These are phyloP conservation scores for Pistacia vera DNA, from an alignment of 345 rosid species.

Conservation along the genomic window DNA sequence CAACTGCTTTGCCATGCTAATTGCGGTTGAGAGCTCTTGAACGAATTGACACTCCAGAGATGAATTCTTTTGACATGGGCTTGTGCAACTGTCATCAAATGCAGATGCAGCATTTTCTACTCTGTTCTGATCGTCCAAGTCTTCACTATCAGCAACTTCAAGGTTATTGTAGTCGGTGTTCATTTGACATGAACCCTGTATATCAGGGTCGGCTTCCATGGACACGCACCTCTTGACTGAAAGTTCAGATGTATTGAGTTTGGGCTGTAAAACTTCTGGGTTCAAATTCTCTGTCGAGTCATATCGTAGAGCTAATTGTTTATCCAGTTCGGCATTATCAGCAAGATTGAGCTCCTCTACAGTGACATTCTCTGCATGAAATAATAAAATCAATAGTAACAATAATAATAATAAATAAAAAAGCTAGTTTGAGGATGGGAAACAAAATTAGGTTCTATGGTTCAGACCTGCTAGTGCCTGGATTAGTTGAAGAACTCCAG, in stretches of 20 bases:
- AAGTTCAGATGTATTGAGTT: constrained; percentile 25
- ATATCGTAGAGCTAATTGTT: constrained; percentile 22
- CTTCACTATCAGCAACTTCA: constrained; percentile 94
- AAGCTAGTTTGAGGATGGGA: not conserved
- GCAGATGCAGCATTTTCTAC: constrained; percentile 41
- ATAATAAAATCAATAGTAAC: constrained; percentile 9
- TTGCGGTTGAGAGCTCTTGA: constrained; percentile 59
- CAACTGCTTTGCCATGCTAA: constrained; percentile 62
- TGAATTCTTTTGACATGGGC: constrained; percentile 48
- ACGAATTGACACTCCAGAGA: constrained; percentile 37
- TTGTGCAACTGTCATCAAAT: constrained; percentile 44
- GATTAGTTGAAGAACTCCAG: constrained; percentile 63
- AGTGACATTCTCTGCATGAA: constrained; percentile 54
- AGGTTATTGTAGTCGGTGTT: constrained; percentile 46
- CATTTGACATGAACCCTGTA: constrained; percentile 33
- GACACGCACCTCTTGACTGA: constrained; percentile 20
- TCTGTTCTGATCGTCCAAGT: constrained; percentile 28
- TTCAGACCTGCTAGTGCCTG: constrained; percentile 73
- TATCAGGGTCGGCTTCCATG: constrained; percentile 25
- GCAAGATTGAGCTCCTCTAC: constrained; percentile 83
- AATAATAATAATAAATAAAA: not conserved
- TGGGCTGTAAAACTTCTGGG: constrained; percentile 25
- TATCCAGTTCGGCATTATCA: constrained; percentile 43
- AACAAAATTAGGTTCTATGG: constrained; percentile 4
- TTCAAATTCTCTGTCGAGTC: constrained; percentile 19